Percentiles rank a stretch among this genome's conserved stretches.
phyloP scores from a whole-genome alignment of 805 yeast species.

The Candida loeiensis region DNA sequence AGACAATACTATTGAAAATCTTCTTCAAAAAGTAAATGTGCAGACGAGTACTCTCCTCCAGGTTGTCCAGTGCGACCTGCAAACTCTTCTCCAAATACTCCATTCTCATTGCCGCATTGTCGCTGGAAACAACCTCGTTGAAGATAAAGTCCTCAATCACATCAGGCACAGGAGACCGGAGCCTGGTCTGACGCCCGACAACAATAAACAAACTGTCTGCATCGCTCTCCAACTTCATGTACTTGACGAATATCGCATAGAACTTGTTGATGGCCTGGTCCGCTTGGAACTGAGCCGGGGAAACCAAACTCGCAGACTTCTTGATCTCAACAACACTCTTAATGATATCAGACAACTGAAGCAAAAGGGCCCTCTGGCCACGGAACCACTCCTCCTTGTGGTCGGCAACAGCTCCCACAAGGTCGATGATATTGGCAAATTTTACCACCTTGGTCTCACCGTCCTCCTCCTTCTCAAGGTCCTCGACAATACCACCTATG shows the following conservation, averaged over 20 bases:
- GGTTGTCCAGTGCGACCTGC: conserved; percentile 39
- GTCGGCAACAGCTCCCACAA: conserved; percentile 50
- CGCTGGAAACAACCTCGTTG: conserved; percentile 48
- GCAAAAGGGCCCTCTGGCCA: conserved; percentile 44
- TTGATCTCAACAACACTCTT: conserved; percentile 44
- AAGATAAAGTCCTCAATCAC: conserved; percentile 57
- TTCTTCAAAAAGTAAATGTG: conserved; percentile 54
- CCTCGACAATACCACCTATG: conserved; percentile 45
- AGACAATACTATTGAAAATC: conserved; percentile 62
- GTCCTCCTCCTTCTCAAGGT: conserved; percentile 46
- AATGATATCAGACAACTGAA: conserved; percentile 40
- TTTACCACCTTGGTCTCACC: conserved; percentile 56
- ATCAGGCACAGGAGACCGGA: conserved; percentile 44
- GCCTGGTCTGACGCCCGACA: conserved; percentile 38
- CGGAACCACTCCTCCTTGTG: conserved; percentile 59
- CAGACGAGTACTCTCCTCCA: conserved; percentile 44
- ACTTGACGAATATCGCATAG: conserved; percentile 40
- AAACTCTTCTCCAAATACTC: conserved; percentile 51
- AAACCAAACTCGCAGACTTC: conserved; percentile 42
- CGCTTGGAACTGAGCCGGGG: conserved; percentile 65
- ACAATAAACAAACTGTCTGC: conserved; percentile 28
- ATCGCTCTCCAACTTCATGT: conserved; percentile 24
- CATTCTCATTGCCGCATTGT: conserved; percentile 45
- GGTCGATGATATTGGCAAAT: conserved; percentile 70
- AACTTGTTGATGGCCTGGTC: conserved; percentile 65